phyloP scores from a whole-genome alignment of 2,329 filamentous ascomycete species.

The Ramichloridium luteum region DNA sequence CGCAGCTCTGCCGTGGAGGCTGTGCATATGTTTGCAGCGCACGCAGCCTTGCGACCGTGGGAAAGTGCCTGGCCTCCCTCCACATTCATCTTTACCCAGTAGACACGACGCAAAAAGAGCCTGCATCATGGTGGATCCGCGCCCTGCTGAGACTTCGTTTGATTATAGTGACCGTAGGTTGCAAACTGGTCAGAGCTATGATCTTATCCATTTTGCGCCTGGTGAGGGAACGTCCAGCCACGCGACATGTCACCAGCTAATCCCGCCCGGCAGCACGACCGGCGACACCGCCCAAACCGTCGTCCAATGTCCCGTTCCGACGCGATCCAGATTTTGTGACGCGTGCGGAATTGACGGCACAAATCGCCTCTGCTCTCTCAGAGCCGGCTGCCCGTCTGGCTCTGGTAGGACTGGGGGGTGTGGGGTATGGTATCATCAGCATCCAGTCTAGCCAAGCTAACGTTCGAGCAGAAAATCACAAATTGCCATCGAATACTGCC shows the following conservation, averaged over 20 bases:
- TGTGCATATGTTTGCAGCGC: too few relatives aligned
- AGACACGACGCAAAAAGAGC: too few relatives aligned
- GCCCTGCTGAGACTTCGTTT: not conserved
- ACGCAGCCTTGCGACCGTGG: too few relatives aligned
- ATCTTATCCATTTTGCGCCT: not conserved
- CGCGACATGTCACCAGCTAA: not conserved
- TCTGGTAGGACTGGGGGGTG: conserved; percentile 15
- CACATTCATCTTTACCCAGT: too few relatives aligned
- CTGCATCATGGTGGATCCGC: not conserved
- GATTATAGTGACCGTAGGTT: not conserved
- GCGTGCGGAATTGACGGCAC: conserved; percentile 8
- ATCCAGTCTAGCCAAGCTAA: not conserved
- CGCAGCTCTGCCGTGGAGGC: too few relatives aligned
- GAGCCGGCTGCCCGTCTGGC: conserved; percentile 8
- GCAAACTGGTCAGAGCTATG: not conserved
- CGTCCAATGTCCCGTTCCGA: conserved; percentile 13
- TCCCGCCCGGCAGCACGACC: conserved; percentile 3
- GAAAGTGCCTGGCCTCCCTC: too few relatives aligned
- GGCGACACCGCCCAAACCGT: conserved; percentile 5
- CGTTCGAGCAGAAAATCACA: conserved; percentile 17
- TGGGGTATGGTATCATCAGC: conserved; percentile 12
- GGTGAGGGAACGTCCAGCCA: not conserved
- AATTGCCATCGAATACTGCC: conserved; percentile 16
- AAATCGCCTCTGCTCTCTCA: conserved; percentile 8
- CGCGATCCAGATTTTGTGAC: conserved; percentile 12